Percentiles rank a stretch among this genome's conserved stretches.
Conservation (phyloP, 2,329 filamentous ascomycete species). For the Penicillium sp. region DNA sequence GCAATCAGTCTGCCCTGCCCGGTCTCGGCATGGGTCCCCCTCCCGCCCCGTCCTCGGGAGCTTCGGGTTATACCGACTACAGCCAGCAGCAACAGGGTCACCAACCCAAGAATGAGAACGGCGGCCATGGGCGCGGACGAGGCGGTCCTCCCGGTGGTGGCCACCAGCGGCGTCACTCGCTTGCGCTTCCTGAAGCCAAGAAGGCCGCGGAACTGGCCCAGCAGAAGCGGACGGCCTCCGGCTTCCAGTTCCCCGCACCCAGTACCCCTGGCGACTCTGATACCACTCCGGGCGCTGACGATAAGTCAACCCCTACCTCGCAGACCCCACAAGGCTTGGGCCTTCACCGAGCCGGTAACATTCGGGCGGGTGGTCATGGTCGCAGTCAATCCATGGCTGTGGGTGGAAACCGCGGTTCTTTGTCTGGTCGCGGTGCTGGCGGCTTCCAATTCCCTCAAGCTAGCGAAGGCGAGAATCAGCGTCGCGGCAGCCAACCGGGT, state of each 20-base stretch:
- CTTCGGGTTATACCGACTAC: constrained; percentile 78
- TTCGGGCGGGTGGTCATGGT: constrained; percentile 64
- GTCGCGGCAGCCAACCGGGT: constrained; percentile 62
- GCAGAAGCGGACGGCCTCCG: constrained; percentile 87
- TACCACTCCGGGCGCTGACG: too few species aligned
- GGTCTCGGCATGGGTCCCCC: constrained; percentile 86
- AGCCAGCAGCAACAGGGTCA: constrained; percentile 53
- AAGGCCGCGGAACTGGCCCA: constrained; percentile 95
- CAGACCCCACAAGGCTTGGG: too few species aligned
- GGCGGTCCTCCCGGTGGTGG: constrained; percentile 62
- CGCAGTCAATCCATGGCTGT: constrained; percentile 46
- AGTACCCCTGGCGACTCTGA: constrained; percentile 50
- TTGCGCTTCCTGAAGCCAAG: constrained; percentile 90
- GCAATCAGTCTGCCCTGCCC: constrained; percentile 93
- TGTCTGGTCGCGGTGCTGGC: constrained; percentile 56
- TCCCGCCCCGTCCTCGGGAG: constrained; percentile 80
- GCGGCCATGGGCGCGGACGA: constrained; percentile 61
- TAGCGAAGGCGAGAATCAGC: constrained; percentile 61
- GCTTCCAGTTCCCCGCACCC: constrained; percentile 93
- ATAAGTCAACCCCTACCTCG: too few species aligned
- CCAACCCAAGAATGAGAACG: constrained; percentile 66
- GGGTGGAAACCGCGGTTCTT: constrained; percentile 57
- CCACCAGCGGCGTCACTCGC: constrained; percentile 86
- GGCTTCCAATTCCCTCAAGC: constrained; percentile 61
- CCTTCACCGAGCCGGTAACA: constrained; percentile 65